A percentile compares a stretch with the other conserved stretches of the same genome.
Conservation (phyloP, 768 basidiomycete species). For the Suillus occidentalis region DNA sequence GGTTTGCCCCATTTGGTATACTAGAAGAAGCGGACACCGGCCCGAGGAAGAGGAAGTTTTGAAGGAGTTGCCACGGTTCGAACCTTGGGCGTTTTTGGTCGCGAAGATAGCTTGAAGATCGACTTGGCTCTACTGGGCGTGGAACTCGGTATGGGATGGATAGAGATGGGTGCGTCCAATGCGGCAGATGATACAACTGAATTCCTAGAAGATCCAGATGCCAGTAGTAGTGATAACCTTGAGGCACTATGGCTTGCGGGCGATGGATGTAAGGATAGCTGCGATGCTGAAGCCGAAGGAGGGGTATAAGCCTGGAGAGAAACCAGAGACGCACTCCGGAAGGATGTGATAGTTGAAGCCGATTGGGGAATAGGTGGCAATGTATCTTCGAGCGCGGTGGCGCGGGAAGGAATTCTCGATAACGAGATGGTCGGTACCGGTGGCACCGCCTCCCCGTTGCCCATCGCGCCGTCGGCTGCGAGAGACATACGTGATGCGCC, state of each 20-base stretch:
- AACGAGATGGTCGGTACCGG: slow-evolving; percentile 11
- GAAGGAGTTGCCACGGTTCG: slow-evolving; percentile 12
- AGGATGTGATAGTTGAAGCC: slow-evolving; percentile 27
- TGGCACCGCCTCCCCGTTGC: slow-evolving; percentile 5
- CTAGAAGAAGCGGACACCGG: slow-evolving; percentile 7
- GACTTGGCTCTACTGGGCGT: slow-evolving; percentile 24
- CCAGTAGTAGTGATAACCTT: slow-evolving; percentile 22
- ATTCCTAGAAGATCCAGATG: slow-evolving; percentile 25
- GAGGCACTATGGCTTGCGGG: slow-evolving; percentile 16
- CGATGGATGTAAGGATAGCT: slow-evolving; percentile 13
- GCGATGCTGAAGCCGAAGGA: slow-evolving; percentile 21
- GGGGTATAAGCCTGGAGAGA: slow-evolving; percentile 16
- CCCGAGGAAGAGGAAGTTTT: slow-evolving; percentile 17
- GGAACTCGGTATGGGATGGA: slow-evolving; percentile 5
- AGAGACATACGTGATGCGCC: slow-evolving; percentile 6
- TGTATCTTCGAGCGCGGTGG: slow-evolving; percentile 5
- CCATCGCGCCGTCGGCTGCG: neutral
- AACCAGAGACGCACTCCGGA: slow-evolving; percentile 20
- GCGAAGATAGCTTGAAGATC: slow-evolving; percentile 29
- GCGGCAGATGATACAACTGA: slow-evolving; percentile 27
- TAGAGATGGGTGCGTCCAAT: slow-evolving; percentile 17
- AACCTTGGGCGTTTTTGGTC: slow-evolving; percentile 23
- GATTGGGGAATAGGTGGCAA: slow-evolving; percentile 32
- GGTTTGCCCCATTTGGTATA: neutral
- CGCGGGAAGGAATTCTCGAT: slow-evolving; percentile 25